Evolutionary conservation across 2,329 filamentous ascomycete species (phyloP), one percentile per base, ranked within the genome.

Genomic region (Fusarium sp.): DNA sequence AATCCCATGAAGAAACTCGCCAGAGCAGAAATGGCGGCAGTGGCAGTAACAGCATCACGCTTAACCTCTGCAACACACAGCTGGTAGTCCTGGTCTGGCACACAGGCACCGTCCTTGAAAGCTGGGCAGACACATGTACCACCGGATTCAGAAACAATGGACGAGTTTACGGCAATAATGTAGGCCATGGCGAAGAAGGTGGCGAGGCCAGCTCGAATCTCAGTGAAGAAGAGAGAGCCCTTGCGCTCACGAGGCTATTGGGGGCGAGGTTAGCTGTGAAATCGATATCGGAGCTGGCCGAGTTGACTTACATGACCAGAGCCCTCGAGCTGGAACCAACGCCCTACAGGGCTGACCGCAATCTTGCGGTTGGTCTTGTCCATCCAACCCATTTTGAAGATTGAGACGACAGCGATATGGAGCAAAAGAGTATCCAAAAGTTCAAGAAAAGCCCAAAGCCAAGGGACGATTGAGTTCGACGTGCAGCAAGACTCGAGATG

Each of bases 1-100:
- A 95, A 79, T 21, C 93, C 93, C 91, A 97, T 94, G 79, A 85
- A 90, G 79, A 97, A 94, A n/a, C 89, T 91, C 5, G 91, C 88
- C 46, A 97, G 81, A 26, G 92, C 91, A 16, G 92, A 86, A 69
- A 96, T 94, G 56, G 93, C 93, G 43, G 93, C 93, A 7, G 93
- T 97, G 13, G 91, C 93, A 9, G 93, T 97, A 56, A 97, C 91
- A 38, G 94, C 81, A 76, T 97, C 93, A 31, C 92, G 89, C 79
- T 92, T 91, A 76, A 95, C 78, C 67, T 85, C 86, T 73, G 84
- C 79, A 68, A 83, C 80, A 77, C 92, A 93, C n/a, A 91, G 79
- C 66, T 85, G 76, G 72, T 93, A 93, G 23, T 86, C 86, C 7
- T 82, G 74, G 75, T 92, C 84, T 44, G 66, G 66, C 39, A 74